A percentile compares a stretch with the other conserved stretches of the same genome.
Conservation (phyloP, 495 filamentous ascomycete species). For the Penicillium lividum region DNA sequence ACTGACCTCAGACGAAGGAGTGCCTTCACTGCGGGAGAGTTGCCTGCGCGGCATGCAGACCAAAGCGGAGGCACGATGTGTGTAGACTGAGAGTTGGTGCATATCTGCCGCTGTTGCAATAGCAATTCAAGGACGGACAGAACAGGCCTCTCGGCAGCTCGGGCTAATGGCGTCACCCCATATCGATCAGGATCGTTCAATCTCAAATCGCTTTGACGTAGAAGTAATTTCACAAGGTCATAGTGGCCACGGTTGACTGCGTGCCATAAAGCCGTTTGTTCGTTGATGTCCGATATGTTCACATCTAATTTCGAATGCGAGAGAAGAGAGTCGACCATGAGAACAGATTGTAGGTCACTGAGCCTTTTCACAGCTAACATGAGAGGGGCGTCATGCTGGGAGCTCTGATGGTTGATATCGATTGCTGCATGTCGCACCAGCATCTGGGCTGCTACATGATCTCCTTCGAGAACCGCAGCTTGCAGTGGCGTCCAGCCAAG, state of each 20-base stretch:
- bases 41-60: no score
- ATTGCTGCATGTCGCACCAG: neutral
- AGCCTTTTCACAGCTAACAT: no score
- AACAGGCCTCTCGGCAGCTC: neutral
- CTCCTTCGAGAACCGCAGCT: neutral
- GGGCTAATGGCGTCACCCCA: neutral
- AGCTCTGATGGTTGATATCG: neutral
- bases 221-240: no score
- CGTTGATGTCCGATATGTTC: no score
- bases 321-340: no score
- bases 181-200: neutral
- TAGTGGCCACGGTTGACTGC: no score
- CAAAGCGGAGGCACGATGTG: no score
- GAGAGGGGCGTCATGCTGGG: no score
- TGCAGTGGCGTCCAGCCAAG: neutral
- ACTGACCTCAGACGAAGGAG: neutral
- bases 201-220: no score
- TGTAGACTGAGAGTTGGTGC: neutral
- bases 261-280: no score
- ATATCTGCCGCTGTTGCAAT: neutral
- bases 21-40: neutral
- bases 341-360: no score
- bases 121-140: neutral
- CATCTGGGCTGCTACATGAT: neutral
- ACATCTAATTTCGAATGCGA: no score